A percentile compares a stretch with the other conserved stretches of the same genome.
Conservation (phyloP, 2,329 filamentous ascomycete species). For the Talaromyces sp. region DNA sequence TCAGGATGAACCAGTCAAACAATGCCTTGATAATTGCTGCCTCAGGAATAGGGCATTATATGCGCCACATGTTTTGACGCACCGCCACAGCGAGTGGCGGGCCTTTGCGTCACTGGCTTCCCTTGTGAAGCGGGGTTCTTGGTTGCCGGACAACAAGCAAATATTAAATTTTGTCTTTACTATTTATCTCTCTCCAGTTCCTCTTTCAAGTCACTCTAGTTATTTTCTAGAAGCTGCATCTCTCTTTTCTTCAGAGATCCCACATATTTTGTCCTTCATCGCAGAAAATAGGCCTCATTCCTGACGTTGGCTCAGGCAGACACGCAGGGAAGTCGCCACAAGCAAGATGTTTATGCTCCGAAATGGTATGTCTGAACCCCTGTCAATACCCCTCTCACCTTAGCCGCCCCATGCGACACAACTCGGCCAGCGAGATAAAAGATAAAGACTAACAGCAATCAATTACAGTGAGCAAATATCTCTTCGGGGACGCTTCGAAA, state of each 20-base stretch:
- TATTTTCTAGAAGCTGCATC: background rate
- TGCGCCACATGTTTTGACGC: constrained; percentile 11
- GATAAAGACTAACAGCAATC: constrained; percentile 11
- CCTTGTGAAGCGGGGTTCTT: background rate
- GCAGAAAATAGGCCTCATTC: background rate
- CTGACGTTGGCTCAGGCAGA: constrained; percentile 1
- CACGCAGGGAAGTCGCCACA: constrained; percentile 24
- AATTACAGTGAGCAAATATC: constrained; percentile 74
- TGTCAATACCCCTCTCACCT: constrained; percentile 23
- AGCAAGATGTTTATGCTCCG: constrained; percentile 56
- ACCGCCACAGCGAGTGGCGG: constrained; percentile 14
- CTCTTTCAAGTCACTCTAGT: background rate
- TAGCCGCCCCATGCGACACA: constrained; percentile 19
- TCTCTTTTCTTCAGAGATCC: background rate
- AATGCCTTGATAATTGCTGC: background rate
- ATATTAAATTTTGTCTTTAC: constrained; percentile 2
- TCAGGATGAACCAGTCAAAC: too few relatives aligned
- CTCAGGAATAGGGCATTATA: background rate
- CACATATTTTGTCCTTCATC: background rate
- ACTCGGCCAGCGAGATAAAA: background rate
- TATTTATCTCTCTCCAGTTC: background rate
- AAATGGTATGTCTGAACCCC: constrained; percentile 48
- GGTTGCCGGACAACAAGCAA: constrained; percentile 20
- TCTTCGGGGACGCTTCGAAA: constrained; percentile 85
- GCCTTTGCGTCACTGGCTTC: constrained; percentile 4